phyloP scores from a whole-genome alignment of 805 yeast species.

The Barnettozyma californica region DNA sequence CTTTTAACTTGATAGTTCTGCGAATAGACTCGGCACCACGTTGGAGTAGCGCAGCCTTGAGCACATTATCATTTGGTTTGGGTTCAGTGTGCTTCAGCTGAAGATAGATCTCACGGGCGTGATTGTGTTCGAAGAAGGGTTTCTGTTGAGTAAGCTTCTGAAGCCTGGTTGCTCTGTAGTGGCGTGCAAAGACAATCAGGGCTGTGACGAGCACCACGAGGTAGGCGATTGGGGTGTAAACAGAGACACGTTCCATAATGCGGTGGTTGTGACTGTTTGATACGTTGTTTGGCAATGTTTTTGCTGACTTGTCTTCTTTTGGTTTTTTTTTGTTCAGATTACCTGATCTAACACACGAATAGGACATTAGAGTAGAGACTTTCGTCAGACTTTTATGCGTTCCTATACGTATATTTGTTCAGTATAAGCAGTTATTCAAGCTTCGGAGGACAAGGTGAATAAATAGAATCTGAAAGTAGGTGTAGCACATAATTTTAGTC shows the following conservation, averaged over 20 bases:
- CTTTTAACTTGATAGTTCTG: conserved; percentile 77
- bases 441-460: too few species aligned
- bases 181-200: conserved; percentile 61
- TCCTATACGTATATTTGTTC: too few species aligned
- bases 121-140: conserved; percentile 71
- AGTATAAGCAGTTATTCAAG: too few species aligned
- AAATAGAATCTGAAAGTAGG: too few species aligned
- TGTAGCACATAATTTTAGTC: too few species aligned
- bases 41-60: conserved; percentile 61
- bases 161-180: conserved; percentile 53
- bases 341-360: too few species aligned
- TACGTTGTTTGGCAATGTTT: not conserved
- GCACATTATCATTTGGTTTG: conserved; percentile 70
- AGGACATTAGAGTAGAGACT: too few species aligned
- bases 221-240: conserved; percentile 72
- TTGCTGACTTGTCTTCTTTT: not conserved
- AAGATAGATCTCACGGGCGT: conserved; percentile 57
- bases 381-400: too few species aligned
- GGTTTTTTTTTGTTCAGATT: not conserved
- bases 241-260: conserved; percentile 32
- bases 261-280: not conserved
- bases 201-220: conserved; percentile 64
- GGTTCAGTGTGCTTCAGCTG: conserved; percentile 47
- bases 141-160: conserved; percentile 50
- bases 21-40: conserved; percentile 87